Percentiles rank a stretch among this genome's conserved stretches.
phyloP scores from a whole-genome alignment of 345 rosid species.

The Trapa incisa region DNA sequence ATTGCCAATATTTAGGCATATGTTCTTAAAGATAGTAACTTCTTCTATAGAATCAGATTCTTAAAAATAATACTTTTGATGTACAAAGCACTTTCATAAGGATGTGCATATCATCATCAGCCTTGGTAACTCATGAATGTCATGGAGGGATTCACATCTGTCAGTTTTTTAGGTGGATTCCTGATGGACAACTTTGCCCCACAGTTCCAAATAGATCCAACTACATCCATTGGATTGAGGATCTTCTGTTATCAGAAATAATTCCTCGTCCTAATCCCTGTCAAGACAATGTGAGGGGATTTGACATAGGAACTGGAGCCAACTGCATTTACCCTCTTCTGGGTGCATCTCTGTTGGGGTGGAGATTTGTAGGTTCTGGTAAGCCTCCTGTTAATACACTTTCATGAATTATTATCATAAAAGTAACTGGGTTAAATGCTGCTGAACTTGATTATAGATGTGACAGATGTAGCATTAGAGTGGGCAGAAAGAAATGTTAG shows the following conservation, averaged over 20 bases:
- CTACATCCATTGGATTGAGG: constrained; percentile 87
- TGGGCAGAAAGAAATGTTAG: constrained; percentile 78
- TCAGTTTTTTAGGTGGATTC: constrained; percentile 66
- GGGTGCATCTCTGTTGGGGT: constrained; percentile 69
- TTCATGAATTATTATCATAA: neutral
- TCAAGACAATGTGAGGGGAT: constrained; percentile 46
- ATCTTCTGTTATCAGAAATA: constrained; percentile 57
- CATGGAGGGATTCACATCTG: neutral
- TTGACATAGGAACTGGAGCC: constrained; percentile 93
- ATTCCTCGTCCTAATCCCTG: constrained; percentile 21
- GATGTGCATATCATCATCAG: neutral
- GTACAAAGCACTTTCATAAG: neutral
- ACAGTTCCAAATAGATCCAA: constrained; percentile 88
- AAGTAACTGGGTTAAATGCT: constrained; percentile 4
- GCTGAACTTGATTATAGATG: constrained; percentile 37
- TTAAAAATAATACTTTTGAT: neutral
- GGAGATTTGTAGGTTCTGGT: constrained; percentile 88
- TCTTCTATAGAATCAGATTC: neutral
- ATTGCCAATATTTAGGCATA: neutral
- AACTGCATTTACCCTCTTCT: constrained; percentile 92
- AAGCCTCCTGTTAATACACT: constrained; percentile 2
- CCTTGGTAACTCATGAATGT: neutral
- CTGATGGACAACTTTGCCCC: constrained; percentile 92
- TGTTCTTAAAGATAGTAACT: neutral
- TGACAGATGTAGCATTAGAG: constrained; percentile 69